Percentiles rank a stretch among this genome's conserved stretches.
These are phyloP conservation scores for Plasmodium vinckei DNA, from an alignment of 169 alveolate genomes.

Conservation along the genomic window DNA sequence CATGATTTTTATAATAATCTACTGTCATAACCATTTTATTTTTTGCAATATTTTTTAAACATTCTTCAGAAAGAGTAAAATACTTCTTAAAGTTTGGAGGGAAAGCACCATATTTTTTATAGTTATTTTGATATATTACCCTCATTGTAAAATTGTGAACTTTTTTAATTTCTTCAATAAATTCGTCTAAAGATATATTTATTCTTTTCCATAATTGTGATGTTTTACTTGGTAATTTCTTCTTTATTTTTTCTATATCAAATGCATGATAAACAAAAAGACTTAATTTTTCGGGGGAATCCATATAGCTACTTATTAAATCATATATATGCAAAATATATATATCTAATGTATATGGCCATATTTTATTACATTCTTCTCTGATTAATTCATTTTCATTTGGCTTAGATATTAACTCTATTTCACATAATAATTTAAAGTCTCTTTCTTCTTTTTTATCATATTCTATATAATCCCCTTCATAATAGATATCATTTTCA, in stretches of 20 bases:
- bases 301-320: conserved; percentile 76
- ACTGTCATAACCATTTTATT: conserved; percentile 71
- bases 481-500: conserved; percentile 9
- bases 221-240: conserved; percentile 60
- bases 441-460: conserved; percentile 26
- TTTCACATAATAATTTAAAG: conserved; percentile 43
- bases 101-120: conserved; percentile 51
- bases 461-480: conserved; percentile 12
- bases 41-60: conserved; percentile 43
- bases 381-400: conserved; percentile 40
- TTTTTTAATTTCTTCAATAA: conserved; percentile 68
- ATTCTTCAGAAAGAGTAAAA: conserved; percentile 64
- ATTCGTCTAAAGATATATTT: conserved; percentile 73
- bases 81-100: conserved; percentile 74
- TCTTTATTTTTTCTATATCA: conserved; percentile 74
- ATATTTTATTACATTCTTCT: conserved; percentile 59
- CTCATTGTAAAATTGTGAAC: conserved; percentile 75
- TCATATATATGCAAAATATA: conserved; percentile 72
- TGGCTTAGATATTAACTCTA: conserved; percentile 55
- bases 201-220: conserved; percentile 77
- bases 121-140: conserved; percentile 56
- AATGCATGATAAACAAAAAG: conserved; percentile 73
- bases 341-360: conserved; percentile 67
- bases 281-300: conserved; percentile 70
- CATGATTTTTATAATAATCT: conserved; percentile 56